Evolutionary conservation across 441 rosid species (phyloP), one percentile per base, ranked within the genome.

Genomic region (Euphorbia celastroides): DNA sequence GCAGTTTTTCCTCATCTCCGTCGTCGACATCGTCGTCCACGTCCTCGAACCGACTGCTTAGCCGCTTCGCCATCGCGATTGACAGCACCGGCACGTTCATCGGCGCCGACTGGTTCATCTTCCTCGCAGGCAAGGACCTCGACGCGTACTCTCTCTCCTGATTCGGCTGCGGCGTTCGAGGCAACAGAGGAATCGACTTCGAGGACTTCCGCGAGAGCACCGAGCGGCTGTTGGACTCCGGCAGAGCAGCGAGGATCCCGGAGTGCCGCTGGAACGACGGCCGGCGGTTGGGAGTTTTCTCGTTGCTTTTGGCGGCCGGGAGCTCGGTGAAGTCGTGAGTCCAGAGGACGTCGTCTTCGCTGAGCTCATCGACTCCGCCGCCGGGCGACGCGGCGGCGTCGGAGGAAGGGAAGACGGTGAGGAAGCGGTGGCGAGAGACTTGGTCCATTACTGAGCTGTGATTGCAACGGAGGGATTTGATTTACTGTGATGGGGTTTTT

Each of bases 1-100:
- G 96, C 59, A 92, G 72, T 86, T 89, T 81, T 74, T 76, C 89
- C 17, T 74, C 80, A 20, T 75, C 83, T 38, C 57, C 58, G 10
- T 57, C 82, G 5, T 48, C 71, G 17, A 57, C 72, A 20, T 66
- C 74, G 9, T 66, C 62, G 22, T 73, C 79, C n/a, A 66, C 72
- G 12, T 74, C 85, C 19, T 62, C n/a, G 50, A 79, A 76, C 68
- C 38, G 69, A 30, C 62, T 74, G 61, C 67, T 81, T 74, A 78
- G 75, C 70, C 67, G 73, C 63, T 73, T 75, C 58, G 77, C 71
- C 73, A 70, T 73, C 52, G 79, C 84, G 20, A 70, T 61, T 27
- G 85, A 74, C 65, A 76, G 64, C 26, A 74, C n/a, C 23, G 85
- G 84, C 19, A 84, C 88, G 22, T 71, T 79, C 75, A 81, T 73